Evolutionary conservation across 768 basidiomycete genomes (phyloP), one percentile per base, ranked within the genome.

Genomic region (Wakefieldia striispora): DNA sequence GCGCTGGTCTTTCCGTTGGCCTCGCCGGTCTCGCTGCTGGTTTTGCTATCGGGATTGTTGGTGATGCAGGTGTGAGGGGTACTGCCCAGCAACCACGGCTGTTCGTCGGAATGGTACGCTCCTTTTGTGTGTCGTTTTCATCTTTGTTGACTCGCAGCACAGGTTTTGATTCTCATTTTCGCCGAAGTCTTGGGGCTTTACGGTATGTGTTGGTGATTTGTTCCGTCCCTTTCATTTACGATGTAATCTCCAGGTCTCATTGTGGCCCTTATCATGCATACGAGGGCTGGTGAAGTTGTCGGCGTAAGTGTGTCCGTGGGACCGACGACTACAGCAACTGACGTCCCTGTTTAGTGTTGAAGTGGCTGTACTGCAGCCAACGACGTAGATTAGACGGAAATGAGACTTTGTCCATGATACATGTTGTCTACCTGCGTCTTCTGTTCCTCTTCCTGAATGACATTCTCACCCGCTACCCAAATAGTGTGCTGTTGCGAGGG

Each of bases 121-220:
- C 23, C 43, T 26, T 40, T 2, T 38, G 12, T 29, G 20, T 5
- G 4, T 45, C 33, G 8, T 49, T n/a, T 19, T 36, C n/a, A 31
- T 33, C 23, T 41, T 29, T 21, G 17, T 35, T 50, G 36, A 59
- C 50, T 31, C 19, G 27, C 45, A 17, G 21, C 37, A 4, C 49
- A 89, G 92, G 95, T 97, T 58, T 79, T 97, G 53, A 98, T 99
- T 70, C 90, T 99, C 74, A 99, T 97, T 81, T 97, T 92, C 68
- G 89, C 91, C 24, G 91, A 93, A 79, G 91, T 95, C 3, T 71
- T 94, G 75, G 92, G 92, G 74, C 82, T 95, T 27, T 95, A 95
- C 68, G 94, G 91, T 78, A 54, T 21, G 72, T 43, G 44, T 16
- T 13, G 4, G 36, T 23, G 8, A 24, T 19, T 52, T 49, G 7